A percentile compares a stretch with the other conserved stretches of the same genome.
These are phyloP conservation scores for Nitzschia sp. DNA, from an alignment of 108 stramenopile genomes.

Conservation along the genomic window DNA sequence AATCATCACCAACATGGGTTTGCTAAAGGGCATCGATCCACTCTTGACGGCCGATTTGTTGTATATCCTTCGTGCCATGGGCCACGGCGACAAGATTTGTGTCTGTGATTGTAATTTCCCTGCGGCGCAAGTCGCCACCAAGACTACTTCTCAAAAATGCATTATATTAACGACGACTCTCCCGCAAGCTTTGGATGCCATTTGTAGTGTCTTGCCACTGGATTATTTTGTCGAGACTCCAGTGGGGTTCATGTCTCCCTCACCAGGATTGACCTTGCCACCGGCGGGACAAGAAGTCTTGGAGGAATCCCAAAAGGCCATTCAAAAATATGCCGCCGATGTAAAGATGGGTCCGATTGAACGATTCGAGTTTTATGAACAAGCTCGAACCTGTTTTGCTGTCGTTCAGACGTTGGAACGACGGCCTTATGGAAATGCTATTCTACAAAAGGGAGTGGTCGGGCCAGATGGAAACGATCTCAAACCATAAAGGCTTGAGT, in stretches of 20 bases:
- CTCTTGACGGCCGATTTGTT: constrained; percentile 53
- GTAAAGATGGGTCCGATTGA: constrained; percentile 37
- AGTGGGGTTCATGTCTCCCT: constrained; percentile 44
- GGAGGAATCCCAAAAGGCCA: constrained; percentile 25
- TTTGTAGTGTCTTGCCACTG: constrained; percentile 51
- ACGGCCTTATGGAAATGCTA: constrained; percentile 56
- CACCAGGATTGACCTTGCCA: constrained; percentile 43
- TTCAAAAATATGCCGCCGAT: constrained; percentile 30
- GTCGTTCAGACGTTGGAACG: constrained; percentile 58
- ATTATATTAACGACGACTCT: constrained; percentile 41
- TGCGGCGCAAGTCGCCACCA: constrained; percentile 45
- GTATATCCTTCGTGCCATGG: constrained; percentile 50
- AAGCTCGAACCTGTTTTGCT: constrained; percentile 51
- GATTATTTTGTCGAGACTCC: constrained; percentile 53
- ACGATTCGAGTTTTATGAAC: constrained; percentile 51
- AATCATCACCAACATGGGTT: constrained; percentile 37
- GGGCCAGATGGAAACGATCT: constrained; percentile 58
- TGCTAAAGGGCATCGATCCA: constrained; percentile 56
- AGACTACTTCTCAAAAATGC: constrained; percentile 45
- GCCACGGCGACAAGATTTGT: constrained; percentile 52
- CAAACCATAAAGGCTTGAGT: constrained; percentile 44
- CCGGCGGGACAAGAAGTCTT: constrained; percentile 39
- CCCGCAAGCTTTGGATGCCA: constrained; percentile 48
- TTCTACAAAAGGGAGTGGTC: constrained; percentile 48
- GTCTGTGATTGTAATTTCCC: constrained; percentile 61